Conservation (phyloP, 2,329 filamentous ascomycete species). For the Amphichorda felina region DNA sequence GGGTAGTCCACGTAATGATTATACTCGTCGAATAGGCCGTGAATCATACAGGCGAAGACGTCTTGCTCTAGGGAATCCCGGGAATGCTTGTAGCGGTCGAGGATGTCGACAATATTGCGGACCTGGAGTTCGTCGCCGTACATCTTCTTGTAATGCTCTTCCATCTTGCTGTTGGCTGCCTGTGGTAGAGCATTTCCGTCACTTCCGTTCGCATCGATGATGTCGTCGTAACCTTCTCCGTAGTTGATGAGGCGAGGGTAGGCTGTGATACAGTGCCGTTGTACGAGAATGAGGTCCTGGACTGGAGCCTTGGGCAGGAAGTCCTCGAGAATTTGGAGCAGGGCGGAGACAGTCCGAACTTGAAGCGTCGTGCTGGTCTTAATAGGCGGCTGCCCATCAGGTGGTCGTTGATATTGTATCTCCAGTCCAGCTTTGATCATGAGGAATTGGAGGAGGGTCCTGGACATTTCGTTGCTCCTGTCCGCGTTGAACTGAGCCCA, state of each 20-base stretch:
- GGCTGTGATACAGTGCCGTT: constrained; percentile 79
- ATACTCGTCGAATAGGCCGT: constrained; percentile 95
- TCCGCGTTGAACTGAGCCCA: constrained; percentile 68
- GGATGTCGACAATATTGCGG: constrained; percentile 69
- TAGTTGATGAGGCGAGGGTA: constrained; percentile 96
- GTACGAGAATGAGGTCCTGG: constrained; percentile 65
- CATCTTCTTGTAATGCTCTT: constrained; percentile 96
- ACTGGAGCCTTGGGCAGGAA: constrained; percentile 46
- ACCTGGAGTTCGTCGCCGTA: constrained; percentile 86
- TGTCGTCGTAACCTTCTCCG: constrained; percentile 80
- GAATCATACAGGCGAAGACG: constrained; percentile 96
- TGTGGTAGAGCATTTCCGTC: constrained; percentile 71
- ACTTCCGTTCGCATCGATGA: constrained; percentile 76
- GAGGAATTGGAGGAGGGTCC: constrained; percentile 67
- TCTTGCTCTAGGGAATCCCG: constrained; percentile 78
- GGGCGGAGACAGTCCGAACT: constrained; percentile 71
- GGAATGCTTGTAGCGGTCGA: constrained; percentile 82
- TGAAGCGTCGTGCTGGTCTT: constrained; percentile 64
- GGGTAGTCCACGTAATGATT: constrained; percentile 92
- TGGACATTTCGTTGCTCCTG: constrained; percentile 54
- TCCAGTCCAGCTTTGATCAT: constrained; percentile 78
- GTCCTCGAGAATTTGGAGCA: constrained; percentile 71
- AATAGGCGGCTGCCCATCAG: constrained; percentile 43
- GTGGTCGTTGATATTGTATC: constrained; percentile 56
- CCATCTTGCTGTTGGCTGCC: constrained; percentile 82